A percentile compares a stretch with the other conserved stretches of the same genome.
phyloP scores from a whole-genome alignment of 495 filamentous ascomycete species.

The Podospora pseudocomata region DNA sequence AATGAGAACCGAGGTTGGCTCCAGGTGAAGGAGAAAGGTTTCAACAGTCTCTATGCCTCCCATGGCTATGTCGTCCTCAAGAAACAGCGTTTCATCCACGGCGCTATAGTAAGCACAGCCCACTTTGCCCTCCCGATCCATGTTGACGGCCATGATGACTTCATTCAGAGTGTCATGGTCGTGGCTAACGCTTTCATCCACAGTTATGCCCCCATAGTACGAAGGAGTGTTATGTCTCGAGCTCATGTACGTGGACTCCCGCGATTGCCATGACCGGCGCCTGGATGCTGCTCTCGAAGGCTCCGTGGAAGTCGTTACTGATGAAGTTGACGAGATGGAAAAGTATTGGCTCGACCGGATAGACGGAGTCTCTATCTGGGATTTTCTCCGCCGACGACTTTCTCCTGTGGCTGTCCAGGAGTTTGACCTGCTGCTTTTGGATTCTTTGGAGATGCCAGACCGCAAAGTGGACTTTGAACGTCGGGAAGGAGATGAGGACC shows the following conservation, averaged over 20 bases:
- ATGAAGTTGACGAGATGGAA: neutral
- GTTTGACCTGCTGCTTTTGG: neutral
- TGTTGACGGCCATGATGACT: constrained; percentile 80
- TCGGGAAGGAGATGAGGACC: neutral
- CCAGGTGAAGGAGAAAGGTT: constrained; percentile 68
- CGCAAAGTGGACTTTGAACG: neutral
- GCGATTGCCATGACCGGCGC: neutral
- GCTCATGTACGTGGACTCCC: neutral
- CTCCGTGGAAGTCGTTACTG: neutral
- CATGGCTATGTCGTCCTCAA: constrained; percentile 76
- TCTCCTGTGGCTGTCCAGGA: neutral
- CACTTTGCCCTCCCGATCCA: constrained; percentile 65
- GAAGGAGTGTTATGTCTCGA: neutral
- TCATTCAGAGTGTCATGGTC: constrained; percentile 61
- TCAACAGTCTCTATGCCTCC: constrained; percentile 69
- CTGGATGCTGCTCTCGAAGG: neutral
- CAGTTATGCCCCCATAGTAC: neutral
- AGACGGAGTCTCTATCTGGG: neutral
- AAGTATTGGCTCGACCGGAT: neutral
- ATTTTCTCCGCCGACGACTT: neutral
- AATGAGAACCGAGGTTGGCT: constrained; percentile 76
- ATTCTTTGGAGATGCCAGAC: neutral
- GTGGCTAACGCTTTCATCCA: neutral
- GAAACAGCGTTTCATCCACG: constrained; percentile 66
- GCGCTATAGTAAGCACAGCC: constrained; percentile 87